phyloP scores from a whole-genome alignment of 257 asterid species.

The Salvia rosmarinus region DNA sequence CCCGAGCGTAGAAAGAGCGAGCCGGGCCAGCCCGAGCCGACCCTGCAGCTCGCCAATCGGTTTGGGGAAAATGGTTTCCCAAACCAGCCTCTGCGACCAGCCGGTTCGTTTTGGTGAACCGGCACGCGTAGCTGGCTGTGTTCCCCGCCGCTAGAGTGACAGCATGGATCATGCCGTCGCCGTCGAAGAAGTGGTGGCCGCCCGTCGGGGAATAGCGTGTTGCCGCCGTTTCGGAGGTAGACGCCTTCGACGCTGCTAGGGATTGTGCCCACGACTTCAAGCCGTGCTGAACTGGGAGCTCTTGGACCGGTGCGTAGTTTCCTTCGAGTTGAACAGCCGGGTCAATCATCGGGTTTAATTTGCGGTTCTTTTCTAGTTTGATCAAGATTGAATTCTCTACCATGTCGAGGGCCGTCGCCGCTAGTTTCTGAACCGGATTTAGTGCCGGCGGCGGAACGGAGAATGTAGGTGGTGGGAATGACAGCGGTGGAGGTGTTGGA shows the following conservation, averaged over 20 bases:
- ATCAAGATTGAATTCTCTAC: constrained; percentile 43
- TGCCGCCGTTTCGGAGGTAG: constrained; percentile 65
- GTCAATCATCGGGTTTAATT: constrained; percentile 51
- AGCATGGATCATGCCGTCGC: constrained; percentile 75
- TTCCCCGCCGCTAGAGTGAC: constrained; percentile 41
- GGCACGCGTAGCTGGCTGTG: constrained; percentile 54
- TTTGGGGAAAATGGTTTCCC: constrained; percentile 58
- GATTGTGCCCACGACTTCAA: constrained; percentile 52
- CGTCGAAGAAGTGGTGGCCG: constrained; percentile 74
- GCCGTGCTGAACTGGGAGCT: constrained; percentile 56
- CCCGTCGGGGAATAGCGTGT: constrained; percentile 52
- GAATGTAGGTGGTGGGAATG: background rate
- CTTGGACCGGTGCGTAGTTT: constrained; percentile 64
- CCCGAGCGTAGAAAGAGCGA: constrained; percentile 48
- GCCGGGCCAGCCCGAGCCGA: constrained; percentile 62
- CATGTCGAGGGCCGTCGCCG: constrained; percentile 48
- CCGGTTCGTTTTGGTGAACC: constrained; percentile 59
- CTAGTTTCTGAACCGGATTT: constrained; percentile 54
- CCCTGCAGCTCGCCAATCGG: constrained; percentile 72
- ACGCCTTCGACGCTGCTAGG: constrained; percentile 49
- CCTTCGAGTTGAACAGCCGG: constrained; percentile 64
- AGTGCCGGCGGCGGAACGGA: constrained; percentile 17
- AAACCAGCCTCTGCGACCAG: constrained; percentile 47
- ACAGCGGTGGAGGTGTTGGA: constrained; percentile 11
- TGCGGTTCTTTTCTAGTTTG: constrained; percentile 41